Percentiles rank a stretch among this genome's conserved stretches.
These are phyloP conservation scores for Malassezia pachydermatis DNA, from an alignment of 1,284 basidiomycete species.

Conservation along the genomic window DNA sequence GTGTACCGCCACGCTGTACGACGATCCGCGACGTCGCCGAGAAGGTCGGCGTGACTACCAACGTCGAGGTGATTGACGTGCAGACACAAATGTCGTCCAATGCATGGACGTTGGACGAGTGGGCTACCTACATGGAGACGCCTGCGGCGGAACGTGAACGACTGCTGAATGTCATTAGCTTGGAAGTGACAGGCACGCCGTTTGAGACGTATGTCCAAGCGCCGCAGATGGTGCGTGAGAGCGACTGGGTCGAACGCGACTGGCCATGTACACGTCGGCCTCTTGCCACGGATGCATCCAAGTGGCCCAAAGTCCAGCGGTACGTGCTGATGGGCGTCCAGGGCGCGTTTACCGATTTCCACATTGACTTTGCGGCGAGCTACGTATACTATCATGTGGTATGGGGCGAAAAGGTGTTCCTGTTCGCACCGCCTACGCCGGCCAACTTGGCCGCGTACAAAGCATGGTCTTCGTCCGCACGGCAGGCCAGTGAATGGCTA, in stretches of 20 bases:
- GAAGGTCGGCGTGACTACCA: conserved; percentile 54
- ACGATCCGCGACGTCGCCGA: conserved; percentile 69
- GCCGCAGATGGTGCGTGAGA: conserved; percentile 60
- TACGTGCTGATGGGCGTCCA: conserved; percentile 87
- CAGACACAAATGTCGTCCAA: conserved; percentile 47
- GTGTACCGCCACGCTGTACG: conserved; percentile 62
- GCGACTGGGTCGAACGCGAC: conserved; percentile 93
- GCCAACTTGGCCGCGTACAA: conserved; percentile 80
- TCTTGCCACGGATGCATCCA: conserved; percentile 20
- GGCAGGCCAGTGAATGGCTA: conserved; percentile 78
- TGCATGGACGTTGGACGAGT: conserved; percentile 72
- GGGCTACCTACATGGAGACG: conserved; percentile 74
- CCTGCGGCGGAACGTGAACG: conserved; percentile 56
- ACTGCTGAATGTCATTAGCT: conserved; percentile 76
- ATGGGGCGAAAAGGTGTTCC: conserved; percentile 63
- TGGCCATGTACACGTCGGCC: conserved; percentile 58
- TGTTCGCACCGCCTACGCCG: conserved; percentile 76
- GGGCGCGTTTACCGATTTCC: conserved; percentile 60
- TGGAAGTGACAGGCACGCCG: conserved; percentile 69
- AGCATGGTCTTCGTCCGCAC: conserved; percentile 60
- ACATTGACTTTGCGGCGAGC: conserved; percentile 35
- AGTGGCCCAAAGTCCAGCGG: conserved; percentile 84
- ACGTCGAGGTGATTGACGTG: conserved; percentile 46
- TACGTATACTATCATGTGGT: conserved; percentile 24
- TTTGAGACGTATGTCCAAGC: conserved; percentile 68